Evolutionary conservation across 805 yeast genomes (phyloP).

Genomic region (Ogataea trehaloabstinens): DNA sequence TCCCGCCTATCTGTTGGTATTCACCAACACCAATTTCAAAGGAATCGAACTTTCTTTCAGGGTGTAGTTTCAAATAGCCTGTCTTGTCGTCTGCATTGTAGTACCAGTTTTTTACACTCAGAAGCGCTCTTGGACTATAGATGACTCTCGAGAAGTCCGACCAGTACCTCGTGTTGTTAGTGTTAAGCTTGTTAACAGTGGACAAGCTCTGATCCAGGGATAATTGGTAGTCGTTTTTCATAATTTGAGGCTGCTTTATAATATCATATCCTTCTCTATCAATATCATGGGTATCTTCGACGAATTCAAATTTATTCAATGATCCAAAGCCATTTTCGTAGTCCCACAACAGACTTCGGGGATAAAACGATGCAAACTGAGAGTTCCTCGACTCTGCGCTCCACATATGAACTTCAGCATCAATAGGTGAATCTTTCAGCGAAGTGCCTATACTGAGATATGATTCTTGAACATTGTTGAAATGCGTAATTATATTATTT

Average conservation of each 20-base stretch:
- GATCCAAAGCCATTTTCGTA: conserved; percentile 74
- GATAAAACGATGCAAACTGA: conserved; percentile 63
- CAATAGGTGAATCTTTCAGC: conserved; percentile 28
- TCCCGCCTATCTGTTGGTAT: conserved; percentile 43
- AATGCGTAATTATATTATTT: conserved; percentile 75
- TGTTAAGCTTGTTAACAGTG: conserved; percentile 35
- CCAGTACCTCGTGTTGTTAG: conserved; percentile 62
- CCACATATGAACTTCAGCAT: conserved; percentile 47
- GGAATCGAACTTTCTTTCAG: conserved; percentile 41
- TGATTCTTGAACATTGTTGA: conserved; percentile 76
- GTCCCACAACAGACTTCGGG: conserved; percentile 83
- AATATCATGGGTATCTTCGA: conserved; percentile 23
- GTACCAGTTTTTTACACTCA: conserved; percentile 59
- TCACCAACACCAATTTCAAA: conserved; percentile 61
- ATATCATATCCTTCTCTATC: conserved; percentile 11
- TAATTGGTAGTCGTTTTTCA: conserved; percentile 59
- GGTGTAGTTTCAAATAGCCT: conserved; percentile 23
- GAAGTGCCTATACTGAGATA: conserved; percentile 52
- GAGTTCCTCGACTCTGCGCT: conserved; percentile 37
- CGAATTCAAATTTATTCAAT: conserved; percentile 52
- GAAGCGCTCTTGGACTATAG: conserved; percentile 58
- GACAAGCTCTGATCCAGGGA: conserved; percentile 52
- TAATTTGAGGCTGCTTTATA: conserved; percentile 31
- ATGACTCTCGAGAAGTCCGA: conserved; percentile 72
- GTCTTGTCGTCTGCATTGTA: conserved; percentile 36